Evolutionary conservation across 306 rosid genomes (phyloP), one percentile per base, ranked within the genome.

Genomic region (Arachis hypogaea): DNA sequence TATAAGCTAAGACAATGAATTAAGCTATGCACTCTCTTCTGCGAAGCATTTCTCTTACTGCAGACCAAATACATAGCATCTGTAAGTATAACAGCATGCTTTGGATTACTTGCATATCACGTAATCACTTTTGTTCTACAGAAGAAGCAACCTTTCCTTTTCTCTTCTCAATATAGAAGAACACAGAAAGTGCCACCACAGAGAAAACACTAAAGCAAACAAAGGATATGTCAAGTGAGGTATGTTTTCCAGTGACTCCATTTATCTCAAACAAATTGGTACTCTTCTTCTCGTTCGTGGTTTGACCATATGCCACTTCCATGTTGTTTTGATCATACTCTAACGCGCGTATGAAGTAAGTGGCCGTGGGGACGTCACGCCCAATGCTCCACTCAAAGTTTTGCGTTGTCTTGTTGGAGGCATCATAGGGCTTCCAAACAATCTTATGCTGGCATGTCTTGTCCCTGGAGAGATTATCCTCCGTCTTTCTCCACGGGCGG

Each of bases 401-500:
- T 36, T 86, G 85, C 45, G 29, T 43, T 28, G 80, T 62, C 44
- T 22, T 75, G 80, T 81, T 79, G 0, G 84, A 41, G 38, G 84
- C 67, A 63, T 76, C 74, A 83, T 85, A 91, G 2, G 89, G 82
- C 18, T 50, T 68, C 0, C 60, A 3, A 4, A 87, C 86, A 60
- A 91, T 82, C 60, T 57, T 40, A 76, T 76, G 77, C 70, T 63
- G 89, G 69, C 97, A 91, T 3, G 92, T 88, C 88, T 85, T 91
- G 89, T 88, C 94, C 79, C 78, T 83, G 1, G 46, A 8, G 49
- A 88, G 86, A 3, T 62, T 14, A 11, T 86, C 90, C 38, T 68
- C 80, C 2, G 97, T 88, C 80, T 91, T 88, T 50, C 97, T 85
- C 97, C 94, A 88, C 2, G 44, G 68, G 69, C 97, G 90, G 76